These are phyloP conservation scores for Nematocida sp. DNA, from an alignment of 371 early-diverging fungal genomes.

Conservation along the genomic window DNA sequence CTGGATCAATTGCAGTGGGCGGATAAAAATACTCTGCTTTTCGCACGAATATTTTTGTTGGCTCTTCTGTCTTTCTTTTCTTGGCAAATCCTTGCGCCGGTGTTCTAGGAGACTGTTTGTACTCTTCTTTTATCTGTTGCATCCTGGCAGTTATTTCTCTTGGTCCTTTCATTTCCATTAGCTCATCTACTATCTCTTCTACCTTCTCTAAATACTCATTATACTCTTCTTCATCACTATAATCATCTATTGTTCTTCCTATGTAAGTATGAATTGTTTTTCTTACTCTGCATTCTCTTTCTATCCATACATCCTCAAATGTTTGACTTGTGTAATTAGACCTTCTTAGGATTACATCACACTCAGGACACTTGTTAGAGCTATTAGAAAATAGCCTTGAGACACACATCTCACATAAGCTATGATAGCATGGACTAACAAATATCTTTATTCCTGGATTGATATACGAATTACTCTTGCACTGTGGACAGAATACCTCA, in stretches of 20 bases:
- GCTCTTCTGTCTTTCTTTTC: conserved; percentile 27
- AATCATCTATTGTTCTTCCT: conserved; percentile 52
- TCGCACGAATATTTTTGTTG: not conserved
- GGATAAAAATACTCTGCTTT: conserved; percentile 17
- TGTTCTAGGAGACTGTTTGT: not conserved
- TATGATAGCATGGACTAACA: conserved; percentile 91
- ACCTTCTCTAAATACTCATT: conserved; percentile 63
- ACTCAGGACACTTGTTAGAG: conserved; percentile 64
- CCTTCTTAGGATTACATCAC: conserved; percentile 59
- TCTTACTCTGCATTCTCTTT: conserved; percentile 65
- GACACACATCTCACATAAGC: conserved; percentile 70
- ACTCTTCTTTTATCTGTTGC: conserved; percentile 46
- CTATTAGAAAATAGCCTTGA: conserved; percentile 59
- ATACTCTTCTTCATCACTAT: conserved; percentile 53
- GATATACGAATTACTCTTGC: conserved; percentile 82
- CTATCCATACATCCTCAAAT: conserved; percentile 65
- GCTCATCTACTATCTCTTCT: conserved; percentile 60
- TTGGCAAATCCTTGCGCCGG: not conserved
- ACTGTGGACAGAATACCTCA: conserved; percentile 74
- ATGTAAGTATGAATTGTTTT: conserved; percentile 52
- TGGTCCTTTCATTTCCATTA: conserved; percentile 56
- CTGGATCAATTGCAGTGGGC: conserved; percentile 9
- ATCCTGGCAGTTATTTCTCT: conserved; percentile 48
- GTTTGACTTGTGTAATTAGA: conserved; percentile 64
- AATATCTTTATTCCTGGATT: conserved; percentile 80